Percentiles rank a stretch among this genome's conserved stretches.
These are phyloP conservation scores for Peronosclerospora sorghi DNA, from an alignment of 352 stramenopile genomes.

Conservation along the genomic window DNA sequence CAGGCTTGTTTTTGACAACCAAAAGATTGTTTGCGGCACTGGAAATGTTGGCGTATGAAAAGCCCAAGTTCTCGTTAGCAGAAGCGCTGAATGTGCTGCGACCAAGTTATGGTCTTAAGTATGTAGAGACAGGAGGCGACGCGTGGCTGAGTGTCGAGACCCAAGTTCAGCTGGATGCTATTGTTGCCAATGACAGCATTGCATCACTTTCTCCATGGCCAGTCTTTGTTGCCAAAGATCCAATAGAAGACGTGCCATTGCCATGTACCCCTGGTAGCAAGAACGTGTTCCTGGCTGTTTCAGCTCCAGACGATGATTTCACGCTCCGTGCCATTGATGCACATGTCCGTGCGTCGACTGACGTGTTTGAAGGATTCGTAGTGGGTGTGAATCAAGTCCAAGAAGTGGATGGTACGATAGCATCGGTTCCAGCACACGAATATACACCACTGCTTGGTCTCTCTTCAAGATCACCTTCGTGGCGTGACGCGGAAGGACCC, in stretches of 20 bases:
- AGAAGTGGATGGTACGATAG: slow-evolving; percentile 14
- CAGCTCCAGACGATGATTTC: slow-evolving; percentile 62
- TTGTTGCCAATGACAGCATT: slow-evolving; percentile 46
- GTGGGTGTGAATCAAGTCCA: slow-evolving; percentile 70
- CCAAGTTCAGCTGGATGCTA: slow-evolving; percentile 47
- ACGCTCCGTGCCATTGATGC: slow-evolving; percentile 55
- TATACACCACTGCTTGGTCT: slow-evolving; percentile 43
- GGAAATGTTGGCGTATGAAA: slow-evolving; percentile 78
- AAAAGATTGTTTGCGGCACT: slow-evolving; percentile 60
- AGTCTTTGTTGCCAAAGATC: slow-evolving; percentile 68
- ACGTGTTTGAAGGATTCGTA: slow-evolving; percentile 76
- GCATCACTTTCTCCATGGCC: slow-evolving; percentile 57
- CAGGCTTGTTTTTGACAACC: slow-evolving; percentile 64
- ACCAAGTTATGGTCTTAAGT: slow-evolving; percentile 68
- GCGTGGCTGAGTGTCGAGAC: slow-evolving; percentile 78
- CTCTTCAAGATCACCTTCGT: slow-evolving; percentile 11
- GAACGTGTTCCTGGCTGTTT: slow-evolving; percentile 73
- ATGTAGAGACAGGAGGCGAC: slow-evolving; percentile 45
- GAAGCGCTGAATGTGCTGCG: slow-evolving; percentile 75
- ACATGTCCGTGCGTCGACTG: slow-evolving; percentile 26
- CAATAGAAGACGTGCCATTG: slow-evolving; percentile 6
- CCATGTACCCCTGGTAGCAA: slow-evolving; percentile 24
- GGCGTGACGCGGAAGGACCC: slow-evolving; percentile 9
- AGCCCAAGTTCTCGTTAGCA: slow-evolving; percentile 74
- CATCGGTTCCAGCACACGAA: slow-evolving; percentile 26